Percentiles rank a stretch among this genome's conserved stretches.
These are phyloP conservation scores for Paramecium primaurelia DNA, from an alignment of 73 alveolate species.

Conservation along the genomic window DNA sequence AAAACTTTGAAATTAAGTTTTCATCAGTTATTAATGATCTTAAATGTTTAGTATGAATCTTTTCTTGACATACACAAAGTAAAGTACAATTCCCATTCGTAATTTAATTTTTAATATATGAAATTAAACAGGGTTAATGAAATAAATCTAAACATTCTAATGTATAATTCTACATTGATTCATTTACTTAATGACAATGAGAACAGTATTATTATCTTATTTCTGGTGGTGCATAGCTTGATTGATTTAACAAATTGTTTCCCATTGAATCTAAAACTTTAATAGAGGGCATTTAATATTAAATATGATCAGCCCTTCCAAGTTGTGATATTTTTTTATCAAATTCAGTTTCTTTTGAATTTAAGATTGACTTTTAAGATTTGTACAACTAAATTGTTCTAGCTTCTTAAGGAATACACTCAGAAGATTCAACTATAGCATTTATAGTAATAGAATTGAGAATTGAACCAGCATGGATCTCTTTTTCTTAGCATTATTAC, in stretches of 20 bases:
- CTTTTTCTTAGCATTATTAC: neutral
- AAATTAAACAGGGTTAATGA: neutral
- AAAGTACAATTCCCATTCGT: neutral
- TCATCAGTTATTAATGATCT: neutral
- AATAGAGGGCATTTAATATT: neutral
- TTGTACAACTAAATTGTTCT: neutral
- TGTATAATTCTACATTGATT: neutral
- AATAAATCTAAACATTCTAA: neutral
- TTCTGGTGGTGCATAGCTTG: neutral
- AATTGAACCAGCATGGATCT: neutral
- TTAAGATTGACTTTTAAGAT: neutral
- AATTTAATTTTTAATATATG: neutral
- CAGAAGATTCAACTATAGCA: neutral
- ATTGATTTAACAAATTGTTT: neutral
- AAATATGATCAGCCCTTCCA: neutral
- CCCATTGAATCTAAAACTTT: conserved; percentile 1
- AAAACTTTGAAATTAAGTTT: neutral
- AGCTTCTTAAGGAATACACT: neutral
- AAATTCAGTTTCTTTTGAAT: neutral
- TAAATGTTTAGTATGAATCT: neutral
- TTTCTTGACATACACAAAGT: neutral
- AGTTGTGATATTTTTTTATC: neutral
- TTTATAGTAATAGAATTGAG: neutral
- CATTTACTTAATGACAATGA: neutral
- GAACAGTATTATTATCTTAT: neutral